phyloP scores from a whole-genome alignment of 371 early-diverging fungal species.

The Funneliformis caledonium region DNA sequence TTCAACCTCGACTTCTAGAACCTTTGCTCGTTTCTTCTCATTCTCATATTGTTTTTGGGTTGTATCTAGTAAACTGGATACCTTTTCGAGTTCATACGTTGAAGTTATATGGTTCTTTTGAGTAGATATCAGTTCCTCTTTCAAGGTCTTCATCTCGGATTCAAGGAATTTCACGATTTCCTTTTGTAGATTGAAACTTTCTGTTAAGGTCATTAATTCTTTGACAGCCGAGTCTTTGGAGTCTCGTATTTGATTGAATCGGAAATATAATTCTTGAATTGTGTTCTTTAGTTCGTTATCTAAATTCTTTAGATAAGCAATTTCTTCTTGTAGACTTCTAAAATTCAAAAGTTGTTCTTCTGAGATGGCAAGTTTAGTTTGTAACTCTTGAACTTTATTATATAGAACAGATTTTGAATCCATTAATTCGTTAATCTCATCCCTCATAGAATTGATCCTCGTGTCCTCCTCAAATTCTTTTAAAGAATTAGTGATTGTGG shows the following conservation, averaged over 20 bases:
- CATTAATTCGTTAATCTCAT: not conserved
- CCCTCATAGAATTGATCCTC: not conserved
- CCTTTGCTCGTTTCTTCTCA: not conserved
- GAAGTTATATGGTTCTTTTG: not conserved
- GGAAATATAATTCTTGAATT: constrained; percentile 11
- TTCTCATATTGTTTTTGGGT: not conserved
- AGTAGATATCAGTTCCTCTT: not conserved
- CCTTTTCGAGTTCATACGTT: constrained; percentile 12
- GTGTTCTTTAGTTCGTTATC: not conserved
- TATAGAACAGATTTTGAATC: not conserved
- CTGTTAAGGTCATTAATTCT: constrained; percentile 3
- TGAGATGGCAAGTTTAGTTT: not conserved
- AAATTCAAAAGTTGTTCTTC: not conserved
- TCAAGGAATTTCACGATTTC: not conserved
- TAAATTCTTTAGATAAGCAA: not conserved
- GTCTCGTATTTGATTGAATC: constrained; percentile 16
- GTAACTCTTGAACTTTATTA: not conserved
- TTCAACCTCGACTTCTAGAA: constrained; percentile 6
- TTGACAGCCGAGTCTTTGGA: not conserved
- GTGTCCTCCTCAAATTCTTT: not conserved
- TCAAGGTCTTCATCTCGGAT: constrained; percentile 2
- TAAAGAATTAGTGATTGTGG: not conserved
- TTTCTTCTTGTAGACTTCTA: not conserved
- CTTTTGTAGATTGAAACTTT: not conserved
- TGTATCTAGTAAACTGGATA: not conserved